Base-by-base conservation (phyloP, 108 stramenopile genomes). In the Skeletonema costatum region DNA sequence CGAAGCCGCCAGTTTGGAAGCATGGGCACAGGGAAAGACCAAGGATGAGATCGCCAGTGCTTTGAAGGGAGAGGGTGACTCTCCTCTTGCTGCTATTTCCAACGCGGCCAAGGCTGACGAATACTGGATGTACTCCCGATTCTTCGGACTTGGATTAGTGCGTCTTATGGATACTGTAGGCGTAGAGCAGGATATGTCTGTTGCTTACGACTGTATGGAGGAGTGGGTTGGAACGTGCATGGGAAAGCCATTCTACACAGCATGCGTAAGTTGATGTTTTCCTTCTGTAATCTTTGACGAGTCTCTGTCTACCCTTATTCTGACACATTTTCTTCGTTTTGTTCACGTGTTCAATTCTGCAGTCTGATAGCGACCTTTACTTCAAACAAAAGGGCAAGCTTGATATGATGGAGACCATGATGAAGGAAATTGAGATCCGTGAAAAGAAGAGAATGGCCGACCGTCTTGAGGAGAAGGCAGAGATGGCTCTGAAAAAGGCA, bases 381-480 rank as follows among this genome's bases (percentile, higher is more conserved):
- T 95, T 93, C 89, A 82, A 78, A 58, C 68, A 90, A 65, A 94
- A 92, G 87, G 90, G 84, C 64, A 96, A 96, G 80, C 88, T 96
- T 42, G 92, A 92, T 68, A 96, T 96, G 96, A 96, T 96, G 96
- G 96, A 96, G 65, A 96, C 96, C 44, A 93, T 98, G 90, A 97
- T 98, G 95, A 98, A 98, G 84, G 97, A 98, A 84, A 98, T 98
- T 81, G 97, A 98, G 75, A 98, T 98, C 74, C 87, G 97, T 53
- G 97, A 98, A 84, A 98, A 98, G 95, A 98, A 98, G 86, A 84
- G 95, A 56, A 93, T 98, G 93, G 97, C 97, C 10, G 96, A 98
- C 60, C 86, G 97, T 70, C 88, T 98, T 59, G 97, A 98, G 75
- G 85, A 87, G n/a, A 97, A 96, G 84, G 97, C 97, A 60, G 93